Evolutionary conservation across 371 early-diverging fungal genomes (phyloP).

Genomic region (Parasitella parasitica): DNA sequence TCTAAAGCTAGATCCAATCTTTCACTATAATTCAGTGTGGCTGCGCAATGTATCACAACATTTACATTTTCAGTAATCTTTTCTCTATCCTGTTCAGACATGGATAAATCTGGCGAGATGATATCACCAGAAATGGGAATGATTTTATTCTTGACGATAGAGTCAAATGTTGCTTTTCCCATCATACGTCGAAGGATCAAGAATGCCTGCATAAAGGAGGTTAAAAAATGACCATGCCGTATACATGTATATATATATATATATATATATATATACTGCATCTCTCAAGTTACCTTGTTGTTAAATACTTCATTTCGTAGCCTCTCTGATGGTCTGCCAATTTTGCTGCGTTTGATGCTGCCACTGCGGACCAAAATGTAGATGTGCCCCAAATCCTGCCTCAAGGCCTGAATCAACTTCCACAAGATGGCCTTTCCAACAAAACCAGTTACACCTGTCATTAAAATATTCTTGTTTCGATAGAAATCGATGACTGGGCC

Average conservation of each 20-base stretch:
- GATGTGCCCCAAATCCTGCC: slow-evolving; percentile 32
- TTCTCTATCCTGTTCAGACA: slow-evolving; percentile 47
- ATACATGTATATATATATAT: not conserved
- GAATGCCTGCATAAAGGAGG: slow-evolving; percentile 32
- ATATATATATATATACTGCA: too few relatives aligned
- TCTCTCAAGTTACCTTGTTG: slow-evolving; percentile 48
- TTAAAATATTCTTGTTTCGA: slow-evolving; percentile 39
- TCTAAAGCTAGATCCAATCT: slow-evolving; percentile 59
- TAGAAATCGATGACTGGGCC: slow-evolving; percentile 36
- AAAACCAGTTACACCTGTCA: slow-evolving; percentile 66
- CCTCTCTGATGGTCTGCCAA: slow-evolving; percentile 48
- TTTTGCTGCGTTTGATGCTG: slow-evolving; percentile 46
- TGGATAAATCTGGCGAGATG: slow-evolving; percentile 55
- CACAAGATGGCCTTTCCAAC: slow-evolving; percentile 63
- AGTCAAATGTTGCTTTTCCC: slow-evolving; percentile 39
- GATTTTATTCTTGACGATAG: slow-evolving; percentile 51
- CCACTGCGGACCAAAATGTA: slow-evolving; percentile 50
- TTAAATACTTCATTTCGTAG: slow-evolving; percentile 44
- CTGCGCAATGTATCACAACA: slow-evolving; percentile 65
- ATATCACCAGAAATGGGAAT: slow-evolving; percentile 62
- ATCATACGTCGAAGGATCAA: slow-evolving; percentile 33
- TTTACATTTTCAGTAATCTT: slow-evolving; percentile 49
- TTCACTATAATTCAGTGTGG: slow-evolving; percentile 64
- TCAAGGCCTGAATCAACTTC: slow-evolving; percentile 46
- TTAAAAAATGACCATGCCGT: not conserved